Percentiles rank a stretch among this genome's conserved stretches.
Conservation (phyloP, 139 green algal species). For the Micromonas pusilla region DNA sequence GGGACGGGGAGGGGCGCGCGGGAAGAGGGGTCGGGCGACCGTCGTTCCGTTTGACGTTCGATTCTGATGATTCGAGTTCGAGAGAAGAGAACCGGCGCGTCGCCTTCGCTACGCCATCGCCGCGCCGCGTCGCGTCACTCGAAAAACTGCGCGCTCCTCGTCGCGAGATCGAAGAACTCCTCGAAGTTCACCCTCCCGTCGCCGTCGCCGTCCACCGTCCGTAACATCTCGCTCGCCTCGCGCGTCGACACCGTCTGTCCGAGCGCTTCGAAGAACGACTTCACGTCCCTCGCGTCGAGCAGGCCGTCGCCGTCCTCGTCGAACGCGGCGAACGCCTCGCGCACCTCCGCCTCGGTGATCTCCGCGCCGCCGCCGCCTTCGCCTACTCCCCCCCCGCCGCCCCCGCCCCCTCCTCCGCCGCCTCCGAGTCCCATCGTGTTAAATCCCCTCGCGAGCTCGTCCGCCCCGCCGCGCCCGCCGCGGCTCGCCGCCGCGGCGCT, state of each 20-base stretch:
- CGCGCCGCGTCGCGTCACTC: neutral
- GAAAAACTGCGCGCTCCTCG: neutral
- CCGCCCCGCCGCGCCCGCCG: no score
- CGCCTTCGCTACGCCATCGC: no score
- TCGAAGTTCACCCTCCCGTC: constrained; percentile 11
- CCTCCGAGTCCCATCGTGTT: neutral
- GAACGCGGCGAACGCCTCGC: constrained; percentile 16
- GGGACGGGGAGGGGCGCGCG: no score
- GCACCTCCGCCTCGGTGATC: constrained; percentile 7
- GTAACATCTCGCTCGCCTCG: constrained; percentile 1
- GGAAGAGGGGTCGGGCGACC: no score
- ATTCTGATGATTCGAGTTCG: no score
- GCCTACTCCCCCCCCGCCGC: neutral
- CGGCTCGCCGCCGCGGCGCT: neutral
- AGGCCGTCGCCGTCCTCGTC: constrained; percentile 20
- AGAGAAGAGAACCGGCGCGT: no score
- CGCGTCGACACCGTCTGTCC: neutral
- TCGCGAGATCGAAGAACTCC: constrained; percentile 20
- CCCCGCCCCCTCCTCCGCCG: no score
- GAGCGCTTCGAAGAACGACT: constrained; percentile 15
- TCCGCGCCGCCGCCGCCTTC: neutral
- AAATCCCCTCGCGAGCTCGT: neutral
- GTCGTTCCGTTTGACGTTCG: no score
- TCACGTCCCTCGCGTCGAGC: constrained; percentile 4
- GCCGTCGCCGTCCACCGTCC: neutral